These are phyloP conservation scores for Solioccasus polychromus DNA, from an alignment of 768 basidiomycete species.

Conservation along the genomic window DNA sequence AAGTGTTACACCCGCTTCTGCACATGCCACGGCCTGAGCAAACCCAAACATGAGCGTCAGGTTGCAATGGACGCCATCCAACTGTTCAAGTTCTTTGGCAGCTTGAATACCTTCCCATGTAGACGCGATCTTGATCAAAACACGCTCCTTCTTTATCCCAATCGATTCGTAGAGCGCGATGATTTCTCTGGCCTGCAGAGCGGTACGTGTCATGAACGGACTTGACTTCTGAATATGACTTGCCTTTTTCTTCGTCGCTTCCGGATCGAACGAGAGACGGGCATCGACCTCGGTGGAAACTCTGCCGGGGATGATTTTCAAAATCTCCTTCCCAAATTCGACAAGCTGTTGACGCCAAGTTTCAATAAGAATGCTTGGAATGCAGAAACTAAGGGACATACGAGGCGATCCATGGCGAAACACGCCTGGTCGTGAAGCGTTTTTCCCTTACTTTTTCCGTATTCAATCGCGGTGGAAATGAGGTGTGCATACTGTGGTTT, in stretches of 20 bases:
- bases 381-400: too few relatives aligned
- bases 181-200: constrained; percentile 62
- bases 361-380: too few relatives aligned
- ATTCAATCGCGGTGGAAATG: constrained; percentile 67
- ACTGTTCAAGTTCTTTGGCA: constrained; percentile 85
- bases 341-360: constrained; percentile 71
- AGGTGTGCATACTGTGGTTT: constrained; percentile 79
- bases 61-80: constrained; percentile 94
- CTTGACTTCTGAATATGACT: not conserved
- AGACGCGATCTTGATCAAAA: constrained; percentile 97
- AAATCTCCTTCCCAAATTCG: constrained; percentile 93
- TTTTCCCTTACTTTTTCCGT: constrained; percentile 76
- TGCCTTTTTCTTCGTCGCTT: constrained; percentile 81
- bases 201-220: not conserved
- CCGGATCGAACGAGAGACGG: constrained; percentile 89
- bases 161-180: constrained; percentile 89
- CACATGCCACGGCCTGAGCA: constrained; percentile 94
- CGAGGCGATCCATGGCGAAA: constrained; percentile 81
- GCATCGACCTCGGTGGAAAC: constrained; percentile 99
- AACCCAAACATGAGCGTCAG: constrained; percentile 97
- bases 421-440: constrained; percentile 70
- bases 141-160: constrained; percentile 85
- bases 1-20: constrained; percentile 93
- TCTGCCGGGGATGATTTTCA: constrained; percentile 90
- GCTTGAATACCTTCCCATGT: constrained; percentile 99